These are phyloP conservation scores for Biancaea sappan DNA, from an alignment of 306 rosid species.

Conservation along the genomic window DNA sequence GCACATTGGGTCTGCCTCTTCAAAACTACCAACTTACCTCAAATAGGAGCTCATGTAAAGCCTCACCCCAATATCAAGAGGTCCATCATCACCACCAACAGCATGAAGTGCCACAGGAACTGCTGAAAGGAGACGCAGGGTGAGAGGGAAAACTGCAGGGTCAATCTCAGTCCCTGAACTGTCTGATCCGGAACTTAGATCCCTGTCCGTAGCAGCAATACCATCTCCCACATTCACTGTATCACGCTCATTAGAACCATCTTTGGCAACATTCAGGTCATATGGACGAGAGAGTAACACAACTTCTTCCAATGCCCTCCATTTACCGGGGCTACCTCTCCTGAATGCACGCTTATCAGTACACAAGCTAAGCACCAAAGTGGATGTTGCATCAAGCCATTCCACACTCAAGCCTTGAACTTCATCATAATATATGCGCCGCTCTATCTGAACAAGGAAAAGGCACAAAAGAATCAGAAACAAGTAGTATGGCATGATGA, in stretches of 20 bases:
- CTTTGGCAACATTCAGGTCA: constrained; percentile 43
- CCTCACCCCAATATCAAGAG: constrained; percentile 76
- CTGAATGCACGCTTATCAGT: constrained; percentile 47
- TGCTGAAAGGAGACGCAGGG: constrained; percentile 62
- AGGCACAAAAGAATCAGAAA: background rate
- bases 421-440: constrained; percentile 77
- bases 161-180: constrained; percentile 44
- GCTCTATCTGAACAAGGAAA: constrained; percentile 61
- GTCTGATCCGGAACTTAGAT: constrained; percentile 26
- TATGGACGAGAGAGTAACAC: constrained; percentile 58
- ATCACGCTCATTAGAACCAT: constrained; percentile 34
- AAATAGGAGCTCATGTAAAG: constrained; percentile 79
- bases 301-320: constrained; percentile 71
- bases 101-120: constrained; percentile 85
- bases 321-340: constrained; percentile 60
- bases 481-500: background rate
- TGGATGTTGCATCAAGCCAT: constrained; percentile 85
- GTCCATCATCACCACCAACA: constrained; percentile 84
- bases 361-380: constrained; percentile 71
- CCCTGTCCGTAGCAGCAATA: constrained; percentile 26
- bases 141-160: constrained; percentile 70
- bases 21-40: constrained; percentile 39
- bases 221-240: constrained; percentile 41
- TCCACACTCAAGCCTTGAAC: constrained; percentile 75
- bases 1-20: constrained; percentile 23